Evolutionary conservation across 1,284 basidiomycete species (phyloP).

Genomic region (Ustilago shanxiensis): DNA sequence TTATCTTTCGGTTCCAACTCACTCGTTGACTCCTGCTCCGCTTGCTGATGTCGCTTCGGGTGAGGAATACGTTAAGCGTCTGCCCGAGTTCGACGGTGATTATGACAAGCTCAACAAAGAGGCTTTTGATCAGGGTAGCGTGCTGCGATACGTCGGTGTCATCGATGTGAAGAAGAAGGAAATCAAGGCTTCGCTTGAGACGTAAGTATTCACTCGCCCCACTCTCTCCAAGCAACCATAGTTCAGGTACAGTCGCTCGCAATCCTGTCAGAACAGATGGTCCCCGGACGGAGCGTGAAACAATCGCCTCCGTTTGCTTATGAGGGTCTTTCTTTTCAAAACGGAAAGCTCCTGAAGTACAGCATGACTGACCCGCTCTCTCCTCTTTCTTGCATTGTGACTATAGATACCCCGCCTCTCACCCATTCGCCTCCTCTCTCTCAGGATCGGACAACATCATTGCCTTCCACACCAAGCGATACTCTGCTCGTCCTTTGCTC

Average conservation of each 20-base stretch:
- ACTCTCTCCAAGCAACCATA: too few species aligned
- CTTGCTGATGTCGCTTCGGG: conserved; percentile 75
- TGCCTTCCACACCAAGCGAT: conserved; percentile 91
- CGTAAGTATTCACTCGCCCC: not conserved
- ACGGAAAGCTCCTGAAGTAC: too few species aligned
- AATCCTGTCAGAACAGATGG: too few species aligned
- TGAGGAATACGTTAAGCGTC: conserved; percentile 80
- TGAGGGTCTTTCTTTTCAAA: too few species aligned
- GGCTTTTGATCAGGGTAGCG: conserved; percentile 82
- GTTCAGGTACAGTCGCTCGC: too few species aligned
- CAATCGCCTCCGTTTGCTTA: too few species aligned
- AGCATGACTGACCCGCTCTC: too few species aligned
- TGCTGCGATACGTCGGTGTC: conserved; percentile 93
- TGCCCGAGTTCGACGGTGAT: conserved; percentile 86
- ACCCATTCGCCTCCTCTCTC: conserved; percentile 94
- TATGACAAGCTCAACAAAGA: conserved; percentile 82
- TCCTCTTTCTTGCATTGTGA: not conserved
- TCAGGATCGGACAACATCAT: conserved; percentile 98
- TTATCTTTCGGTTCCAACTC: conserved; percentile 83
- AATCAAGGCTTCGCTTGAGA: conserved; percentile 88
- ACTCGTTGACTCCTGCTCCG: conserved; percentile 85
- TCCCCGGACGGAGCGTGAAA: too few species aligned
- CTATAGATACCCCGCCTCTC: conserved; percentile 78
- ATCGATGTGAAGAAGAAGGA: conserved; percentile 82
- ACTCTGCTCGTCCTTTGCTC: conserved; percentile 79